These are phyloP conservation scores for Apiotrichum gamsii DNA, from an alignment of 1,284 basidiomycete species.

Conservation along the genomic window DNA sequence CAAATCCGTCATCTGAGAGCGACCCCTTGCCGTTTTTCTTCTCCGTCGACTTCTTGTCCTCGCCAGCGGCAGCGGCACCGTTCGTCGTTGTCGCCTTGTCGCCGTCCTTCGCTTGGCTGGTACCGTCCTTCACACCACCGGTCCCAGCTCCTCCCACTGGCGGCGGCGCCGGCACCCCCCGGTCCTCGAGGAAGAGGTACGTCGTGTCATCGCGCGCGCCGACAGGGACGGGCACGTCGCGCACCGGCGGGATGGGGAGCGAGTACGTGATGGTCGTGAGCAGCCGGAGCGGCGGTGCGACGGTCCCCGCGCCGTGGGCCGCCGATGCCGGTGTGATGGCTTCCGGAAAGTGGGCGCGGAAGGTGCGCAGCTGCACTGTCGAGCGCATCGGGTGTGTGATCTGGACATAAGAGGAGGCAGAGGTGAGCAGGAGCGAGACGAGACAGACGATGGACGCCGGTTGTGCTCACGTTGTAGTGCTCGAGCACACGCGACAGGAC, in stretches of 20 bases:
- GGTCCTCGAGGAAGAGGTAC: constrained; percentile 38
- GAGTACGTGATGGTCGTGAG: constrained; percentile 32
- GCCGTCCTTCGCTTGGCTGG: background rate
- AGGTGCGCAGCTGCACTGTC: constrained; percentile 36
- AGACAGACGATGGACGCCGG: background rate
- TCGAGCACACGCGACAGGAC: constrained; percentile 35
- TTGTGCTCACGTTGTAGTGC: constrained; percentile 32
- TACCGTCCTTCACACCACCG: background rate
- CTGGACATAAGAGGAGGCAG: constrained; percentile 12
- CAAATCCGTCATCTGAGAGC: constrained; percentile 28
- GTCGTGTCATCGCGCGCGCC: constrained; percentile 28
- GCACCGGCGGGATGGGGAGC: constrained; percentile 14
- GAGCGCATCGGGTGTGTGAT: constrained; percentile 29
- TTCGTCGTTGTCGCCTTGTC: background rate
- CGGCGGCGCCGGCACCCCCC: constrained; percentile 8
- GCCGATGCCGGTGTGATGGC: constrained; percentile 3
- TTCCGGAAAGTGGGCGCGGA: constrained; percentile 25
- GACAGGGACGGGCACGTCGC: constrained; percentile 13
- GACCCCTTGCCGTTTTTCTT: background rate
- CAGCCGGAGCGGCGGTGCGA: constrained; percentile 13
- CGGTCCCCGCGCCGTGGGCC: background rate
- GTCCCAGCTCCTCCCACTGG: background rate
- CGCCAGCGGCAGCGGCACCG: background rate
- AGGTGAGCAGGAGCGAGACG: background rate
- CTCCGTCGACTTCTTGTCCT: background rate